A percentile compares a stretch with the other conserved stretches of the same genome.
Evolutionary conservation across 805 yeast species (phyloP).

Genomic region (Nakazawaea pomicola): DNA sequence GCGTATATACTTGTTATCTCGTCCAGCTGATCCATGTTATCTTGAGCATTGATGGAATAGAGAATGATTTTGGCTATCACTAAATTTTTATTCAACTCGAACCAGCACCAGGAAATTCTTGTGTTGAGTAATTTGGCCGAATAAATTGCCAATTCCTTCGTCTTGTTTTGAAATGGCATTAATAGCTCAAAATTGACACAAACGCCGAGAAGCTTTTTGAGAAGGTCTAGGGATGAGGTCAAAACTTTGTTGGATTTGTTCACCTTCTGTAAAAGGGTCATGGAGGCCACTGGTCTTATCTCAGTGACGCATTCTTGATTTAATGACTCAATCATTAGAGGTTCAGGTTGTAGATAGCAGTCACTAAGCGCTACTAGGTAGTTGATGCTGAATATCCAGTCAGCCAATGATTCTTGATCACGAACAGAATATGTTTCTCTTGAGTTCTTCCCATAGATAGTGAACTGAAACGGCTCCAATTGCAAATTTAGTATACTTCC

Average conservation of each 20-base stretch:
- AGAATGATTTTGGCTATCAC: conserved; percentile 15
- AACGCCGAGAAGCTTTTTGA: conserved; percentile 31
- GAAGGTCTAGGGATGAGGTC: conserved; percentile 27
- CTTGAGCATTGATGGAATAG: conserved; percentile 6
- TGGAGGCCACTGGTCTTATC: conserved; percentile 20
- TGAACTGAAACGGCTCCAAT: conserved; percentile 24
- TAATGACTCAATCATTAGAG: conserved; percentile 18
- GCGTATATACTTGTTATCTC: no score
- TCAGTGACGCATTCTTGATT: conserved; percentile 24
- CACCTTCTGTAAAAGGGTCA: conserved; percentile 27
- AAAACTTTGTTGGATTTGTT: conserved; percentile 29
- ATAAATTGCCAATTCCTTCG: conserved; percentile 42
- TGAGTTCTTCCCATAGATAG: conserved; percentile 35
- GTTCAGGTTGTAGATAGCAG: conserved; percentile 17
- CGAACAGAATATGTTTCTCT: conserved; percentile 37
- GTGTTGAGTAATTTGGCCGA: conserved; percentile 44
- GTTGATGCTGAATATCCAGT: conserved; percentile 58
- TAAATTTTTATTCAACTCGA: conserved; percentile 41
- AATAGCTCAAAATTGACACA: conserved; percentile 36
- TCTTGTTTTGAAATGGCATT: conserved; percentile 51
- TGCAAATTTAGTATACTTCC: not conserved
- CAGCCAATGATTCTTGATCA: conserved; percentile 39
- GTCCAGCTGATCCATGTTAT: no score
- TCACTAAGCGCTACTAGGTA: conserved; percentile 43
- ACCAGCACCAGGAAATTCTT: conserved; percentile 52